These are phyloP conservation scores for Stylosanthes scabra DNA, from an alignment of 331 rosid genomes.

Conservation along the genomic window DNA sequence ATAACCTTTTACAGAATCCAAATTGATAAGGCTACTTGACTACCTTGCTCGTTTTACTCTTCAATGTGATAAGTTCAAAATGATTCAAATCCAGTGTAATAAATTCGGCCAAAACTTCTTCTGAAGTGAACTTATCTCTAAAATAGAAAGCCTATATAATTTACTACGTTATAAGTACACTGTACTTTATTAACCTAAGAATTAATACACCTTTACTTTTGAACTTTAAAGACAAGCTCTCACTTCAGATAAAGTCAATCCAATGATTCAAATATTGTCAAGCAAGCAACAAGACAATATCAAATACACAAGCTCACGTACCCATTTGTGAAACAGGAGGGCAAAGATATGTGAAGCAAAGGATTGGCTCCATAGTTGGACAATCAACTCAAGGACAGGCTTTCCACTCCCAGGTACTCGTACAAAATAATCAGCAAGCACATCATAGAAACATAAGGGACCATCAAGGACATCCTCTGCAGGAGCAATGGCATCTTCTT, in stretches of 20 bases:
- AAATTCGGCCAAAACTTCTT: neutral
- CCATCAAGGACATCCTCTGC: constrained; percentile 54
- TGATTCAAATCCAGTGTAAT: constrained; percentile 10
- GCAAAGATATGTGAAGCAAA: constrained; percentile 94
- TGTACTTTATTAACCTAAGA: neutral
- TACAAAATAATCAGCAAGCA: constrained; percentile 93
- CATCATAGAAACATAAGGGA: constrained; percentile 82
- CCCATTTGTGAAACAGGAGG: constrained; percentile 97
- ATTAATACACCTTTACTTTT: neutral
- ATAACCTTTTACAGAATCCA: constrained; percentile 2
- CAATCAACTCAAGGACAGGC: constrained; percentile 86
- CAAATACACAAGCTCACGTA: constrained; percentile 45
- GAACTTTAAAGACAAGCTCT: neutral
- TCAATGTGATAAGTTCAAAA: neutral
- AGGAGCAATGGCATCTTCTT: constrained; percentile 74
- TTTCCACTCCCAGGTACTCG: constrained; percentile 75
- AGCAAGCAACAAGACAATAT: constrained; percentile 14
- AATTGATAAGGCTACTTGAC: constrained; percentile 21
- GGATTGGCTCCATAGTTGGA: constrained; percentile 98
- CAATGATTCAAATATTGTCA: neutral
- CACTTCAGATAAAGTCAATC: neutral
- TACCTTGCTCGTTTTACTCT: neutral
- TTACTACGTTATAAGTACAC: neutral
- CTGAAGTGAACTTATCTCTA: neutral
- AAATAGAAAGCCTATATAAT: neutral